phyloP scores from a whole-genome alignment of 2,329 filamentous ascomycete genomes.

The Blastomyces parvus region DNA sequence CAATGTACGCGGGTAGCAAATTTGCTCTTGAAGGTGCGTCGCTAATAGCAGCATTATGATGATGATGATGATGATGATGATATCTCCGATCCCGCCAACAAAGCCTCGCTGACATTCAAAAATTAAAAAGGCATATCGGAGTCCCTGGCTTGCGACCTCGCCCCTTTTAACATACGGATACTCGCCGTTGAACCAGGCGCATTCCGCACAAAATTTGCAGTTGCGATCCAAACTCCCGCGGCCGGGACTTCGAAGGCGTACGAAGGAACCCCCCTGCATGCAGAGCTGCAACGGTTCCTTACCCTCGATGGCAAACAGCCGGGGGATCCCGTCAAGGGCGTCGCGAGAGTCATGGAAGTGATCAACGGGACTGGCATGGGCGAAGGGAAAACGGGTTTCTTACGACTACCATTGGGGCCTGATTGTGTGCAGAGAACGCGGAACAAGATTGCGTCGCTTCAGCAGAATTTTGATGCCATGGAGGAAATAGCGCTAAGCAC shows the following conservation, averaged over 20 bases:
- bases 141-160: constrained; percentile 19
- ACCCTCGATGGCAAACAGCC: constrained; percentile 17
- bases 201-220: constrained; percentile 22
- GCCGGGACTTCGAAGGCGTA: constrained; percentile 18
- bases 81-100: neutral
- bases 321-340: constrained; percentile 23
- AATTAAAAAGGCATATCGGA: constrained; percentile 20
- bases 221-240: constrained; percentile 14
- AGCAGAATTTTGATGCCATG: constrained; percentile 15
- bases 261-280: constrained; percentile 15
- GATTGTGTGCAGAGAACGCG: constrained; percentile 20
- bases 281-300: constrained; percentile 13
- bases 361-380: constrained; percentile 21
- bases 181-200: constrained; percentile 22
- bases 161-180: constrained; percentile 22
- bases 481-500: constrained; percentile 15
- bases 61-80: neutral
- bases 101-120: neutral
- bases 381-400: constrained; percentile 18
- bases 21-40: constrained; percentile 23
- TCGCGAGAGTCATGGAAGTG: constrained; percentile 21
- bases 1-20: constrained; percentile 23
- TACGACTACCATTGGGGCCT: constrained; percentile 22
- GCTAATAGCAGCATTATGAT: too few species aligned
- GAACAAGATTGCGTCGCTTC: constrained; percentile 16